Conservation (phyloP, 176 grass and related monocot genomes). For the Paspalum vaginatum region DNA sequence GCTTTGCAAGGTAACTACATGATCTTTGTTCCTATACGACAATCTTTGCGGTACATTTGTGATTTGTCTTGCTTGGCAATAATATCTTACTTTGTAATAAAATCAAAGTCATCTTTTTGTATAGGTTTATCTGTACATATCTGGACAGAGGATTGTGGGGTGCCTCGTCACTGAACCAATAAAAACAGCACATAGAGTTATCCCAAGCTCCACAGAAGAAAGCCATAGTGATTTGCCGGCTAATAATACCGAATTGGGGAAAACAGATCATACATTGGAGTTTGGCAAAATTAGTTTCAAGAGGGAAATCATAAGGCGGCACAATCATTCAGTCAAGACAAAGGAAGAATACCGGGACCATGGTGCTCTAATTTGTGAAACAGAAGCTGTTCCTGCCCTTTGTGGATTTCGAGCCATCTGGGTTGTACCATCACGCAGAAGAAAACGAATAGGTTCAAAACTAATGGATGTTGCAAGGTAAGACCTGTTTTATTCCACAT, state of each 20-base stretch:
- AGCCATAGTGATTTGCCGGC: neutral
- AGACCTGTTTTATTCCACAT: neutral
- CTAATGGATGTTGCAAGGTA: conserved; percentile 80
- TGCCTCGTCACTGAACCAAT: conserved; percentile 88
- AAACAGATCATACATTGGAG: conserved; percentile 51
- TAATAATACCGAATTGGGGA: conserved; percentile 30
- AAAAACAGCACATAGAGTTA: conserved; percentile 77
- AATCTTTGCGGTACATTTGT: neutral
- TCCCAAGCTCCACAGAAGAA: conserved; percentile 42
- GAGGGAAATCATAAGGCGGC: conserved; percentile 63
- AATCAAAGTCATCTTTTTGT: neutral
- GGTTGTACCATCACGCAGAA: conserved; percentile 74
- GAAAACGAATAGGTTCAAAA: conserved; percentile 64
- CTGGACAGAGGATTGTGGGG: conserved; percentile 69
- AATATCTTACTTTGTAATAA: neutral
- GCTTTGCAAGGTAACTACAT: conserved; percentile 69
- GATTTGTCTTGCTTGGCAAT: no score
- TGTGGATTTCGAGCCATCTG: conserved; percentile 92
- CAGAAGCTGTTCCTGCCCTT: conserved; percentile 60
- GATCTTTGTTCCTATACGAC: neutral
- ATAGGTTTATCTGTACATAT: conserved; percentile 90
- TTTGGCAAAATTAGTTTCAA: conserved; percentile 84
- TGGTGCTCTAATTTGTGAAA: conserved; percentile 74
- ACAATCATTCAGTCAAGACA: conserved; percentile 32
- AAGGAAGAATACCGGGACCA: conserved; percentile 41